Base-by-base conservation (phyloP, 768 basidiomycete species). In the Holtermanniella nyarrowii region DNA sequence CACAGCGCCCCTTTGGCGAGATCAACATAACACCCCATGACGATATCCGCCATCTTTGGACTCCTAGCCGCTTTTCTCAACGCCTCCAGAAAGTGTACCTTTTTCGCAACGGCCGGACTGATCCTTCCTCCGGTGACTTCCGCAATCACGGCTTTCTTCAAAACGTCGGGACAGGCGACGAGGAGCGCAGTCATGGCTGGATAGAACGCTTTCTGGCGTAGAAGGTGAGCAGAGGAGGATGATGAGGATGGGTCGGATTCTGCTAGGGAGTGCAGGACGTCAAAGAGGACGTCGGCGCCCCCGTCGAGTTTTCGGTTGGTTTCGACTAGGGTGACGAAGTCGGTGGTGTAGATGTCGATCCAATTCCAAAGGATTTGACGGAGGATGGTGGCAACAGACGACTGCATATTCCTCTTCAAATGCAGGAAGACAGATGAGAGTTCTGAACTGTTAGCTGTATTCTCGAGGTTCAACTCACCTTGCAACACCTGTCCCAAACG, bases 351-450 rank as follows among this genome's bases (percentile, higher is more conserved):
- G 21, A 79, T 74, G 25, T 84, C 82, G 26, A 91, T 82, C 88
- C 88, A 93, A 56, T 84, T 88, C 88, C 89, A 91, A 23, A 93
- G 75, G 1, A 86, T 86, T 24, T 78, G 76, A 20, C 87, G 80
- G 27, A 93, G 76, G 23, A 84, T 80, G 23, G 79, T 74, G 0
- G 87, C 81, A 44, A 90, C 77, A 0, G 84, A 82, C 13, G 78
- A 70, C 52, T 88, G 86, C 0, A 82, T 79, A 39, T 85, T 82
- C 26, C 76, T 77, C 57, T 80, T 81, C 81, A 93, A 84, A 63
- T 84, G 85, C 21, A 91, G 80, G 24, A 93, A 79, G 3, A 87
- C 75, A 1, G 85, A 85, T 0, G 85, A 85, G 1, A 90, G 65
- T 65, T 91, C 89, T 85, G 61, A n/a, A n/a, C 5, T 44, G 16